Evolutionary conservation across 2,329 filamentous ascomycete species (phyloP).

Genomic region (Thermothelomyces thermophilus): DNA sequence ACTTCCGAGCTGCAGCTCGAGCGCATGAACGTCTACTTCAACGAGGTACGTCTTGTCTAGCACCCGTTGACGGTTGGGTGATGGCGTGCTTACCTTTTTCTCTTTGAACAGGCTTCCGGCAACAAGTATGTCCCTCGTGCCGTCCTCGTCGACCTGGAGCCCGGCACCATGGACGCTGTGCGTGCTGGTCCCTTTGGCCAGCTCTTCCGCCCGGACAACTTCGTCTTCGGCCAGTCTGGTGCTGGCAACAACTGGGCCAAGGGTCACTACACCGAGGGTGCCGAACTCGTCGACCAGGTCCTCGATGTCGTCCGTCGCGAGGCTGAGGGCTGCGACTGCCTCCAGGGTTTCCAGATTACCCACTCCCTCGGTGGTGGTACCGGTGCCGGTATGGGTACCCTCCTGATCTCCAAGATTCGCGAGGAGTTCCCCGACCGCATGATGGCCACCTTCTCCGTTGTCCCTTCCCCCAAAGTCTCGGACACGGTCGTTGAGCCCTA

Average conservation of each 20-base stretch:
- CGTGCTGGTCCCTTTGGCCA: conserved; percentile 96
- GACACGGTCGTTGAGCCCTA: conserved; percentile 99
- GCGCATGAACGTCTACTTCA: conserved; percentile 99
- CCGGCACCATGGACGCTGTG: conserved; percentile 99
- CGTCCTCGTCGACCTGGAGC: conserved; percentile 98
- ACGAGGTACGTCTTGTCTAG: conserved; percentile 34
- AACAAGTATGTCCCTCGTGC: conserved; percentile 99
- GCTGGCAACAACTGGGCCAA: conserved; percentile 99
- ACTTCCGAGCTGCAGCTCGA: conserved; percentile 98
- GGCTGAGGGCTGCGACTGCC: conserved; percentile 98
- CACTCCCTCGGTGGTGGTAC: conserved; percentile 99
- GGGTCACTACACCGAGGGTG: conserved; percentile 99
- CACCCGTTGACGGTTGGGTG: neutral
- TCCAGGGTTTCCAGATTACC: conserved; percentile 99
- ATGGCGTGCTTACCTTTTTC: conserved; percentile 16
- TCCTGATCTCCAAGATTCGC: conserved; percentile 99
- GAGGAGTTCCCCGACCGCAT: conserved; percentile 99
- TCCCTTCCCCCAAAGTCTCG: conserved; percentile 98
- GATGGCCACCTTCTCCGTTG: conserved; percentile 99
- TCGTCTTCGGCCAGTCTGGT: conserved; percentile 98
- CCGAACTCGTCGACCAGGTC: conserved; percentile 96
- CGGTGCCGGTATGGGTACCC: conserved; percentile 99
- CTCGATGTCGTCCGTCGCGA: conserved; percentile 98
- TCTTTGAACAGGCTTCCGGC: conserved; percentile 64
- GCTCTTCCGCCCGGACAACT: conserved; percentile 99